Conservation (phyloP, 768 basidiomycete species). For the Cytidiella melzeri region DNA sequence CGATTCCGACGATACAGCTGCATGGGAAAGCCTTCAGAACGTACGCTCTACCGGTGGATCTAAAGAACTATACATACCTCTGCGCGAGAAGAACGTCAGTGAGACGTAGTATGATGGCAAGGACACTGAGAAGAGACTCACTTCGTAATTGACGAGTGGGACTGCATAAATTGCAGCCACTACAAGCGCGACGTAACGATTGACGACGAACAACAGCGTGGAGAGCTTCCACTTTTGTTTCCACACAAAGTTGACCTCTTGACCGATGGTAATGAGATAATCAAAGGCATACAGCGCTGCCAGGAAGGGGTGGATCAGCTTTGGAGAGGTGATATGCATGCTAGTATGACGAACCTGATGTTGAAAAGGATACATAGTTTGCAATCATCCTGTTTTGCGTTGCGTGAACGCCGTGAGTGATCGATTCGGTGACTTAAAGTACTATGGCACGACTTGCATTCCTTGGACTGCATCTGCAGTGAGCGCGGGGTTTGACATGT, state of each 20-base stretch:
- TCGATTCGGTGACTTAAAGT: no score
- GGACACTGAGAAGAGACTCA: neutral
- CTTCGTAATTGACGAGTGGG: neutral
- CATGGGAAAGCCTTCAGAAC: neutral
- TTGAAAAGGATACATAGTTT: neutral
- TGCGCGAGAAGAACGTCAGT: neutral
- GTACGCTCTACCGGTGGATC: neutral
- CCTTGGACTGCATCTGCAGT: no score
- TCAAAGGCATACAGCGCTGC: slow-evolving; percentile 22
- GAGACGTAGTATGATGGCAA: neutral
- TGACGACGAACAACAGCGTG: slow-evolving; percentile 7
- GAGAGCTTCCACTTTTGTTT: neutral
- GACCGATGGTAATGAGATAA: slow-evolving; percentile 2
- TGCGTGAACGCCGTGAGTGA: neutral
- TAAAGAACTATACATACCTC: neutral
- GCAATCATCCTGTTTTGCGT: neutral
- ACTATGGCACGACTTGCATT: no score
- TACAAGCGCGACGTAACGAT: slow-evolving; percentile 5
- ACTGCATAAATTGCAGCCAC: neutral
- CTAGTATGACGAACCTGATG: neutral
- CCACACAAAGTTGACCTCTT: slow-evolving; percentile 8
- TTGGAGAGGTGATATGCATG: neutral
- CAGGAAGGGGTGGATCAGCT: neutral
- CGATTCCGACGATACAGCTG: neutral
- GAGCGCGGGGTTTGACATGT: no score